These are phyloP conservation scores for Colletotrichum kahawae DNA, from an alignment of 2,329 filamentous ascomycete genomes.

Conservation along the genomic window DNA sequence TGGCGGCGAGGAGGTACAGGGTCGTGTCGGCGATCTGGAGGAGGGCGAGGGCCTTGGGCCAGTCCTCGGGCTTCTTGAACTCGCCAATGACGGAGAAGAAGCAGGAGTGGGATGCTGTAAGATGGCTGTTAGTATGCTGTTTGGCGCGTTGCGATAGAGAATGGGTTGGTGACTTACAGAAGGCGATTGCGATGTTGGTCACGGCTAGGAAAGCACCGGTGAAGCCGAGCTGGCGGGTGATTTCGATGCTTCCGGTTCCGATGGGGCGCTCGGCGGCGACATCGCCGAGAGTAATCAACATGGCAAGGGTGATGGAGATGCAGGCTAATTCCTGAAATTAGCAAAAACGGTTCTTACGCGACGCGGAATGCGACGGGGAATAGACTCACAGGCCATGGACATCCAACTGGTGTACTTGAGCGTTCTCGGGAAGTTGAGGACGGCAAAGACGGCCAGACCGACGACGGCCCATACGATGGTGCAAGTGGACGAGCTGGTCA, in stretches of 20 bases:
- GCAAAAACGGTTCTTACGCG: neutral
- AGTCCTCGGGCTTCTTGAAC: conserved; percentile 64
- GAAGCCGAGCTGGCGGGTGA: conserved; percentile 46
- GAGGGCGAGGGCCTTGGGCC: conserved; percentile 51
- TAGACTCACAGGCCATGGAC: conserved; percentile 56
- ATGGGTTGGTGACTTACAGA: conserved; percentile 40
- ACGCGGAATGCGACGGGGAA: neutral
- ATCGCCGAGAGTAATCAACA: conserved; percentile 67
- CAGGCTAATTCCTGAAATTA: conserved; percentile 44
- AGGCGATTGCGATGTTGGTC: conserved; percentile 71
- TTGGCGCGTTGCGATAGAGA: neutral
- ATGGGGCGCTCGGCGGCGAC: conserved; percentile 54
- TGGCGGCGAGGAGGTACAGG: conserved; percentile 68
- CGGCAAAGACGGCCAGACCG: conserved; percentile 61
- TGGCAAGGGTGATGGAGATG: conserved; percentile 64
- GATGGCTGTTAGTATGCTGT: neutral
- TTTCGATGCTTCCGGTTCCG: conserved; percentile 35
- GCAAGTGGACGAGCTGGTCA: conserved; percentile 65
- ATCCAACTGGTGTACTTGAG: conserved; percentile 67
- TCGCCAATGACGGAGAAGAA: conserved; percentile 73
- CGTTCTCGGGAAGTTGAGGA: conserved; percentile 66
- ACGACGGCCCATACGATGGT: conserved; percentile 69
- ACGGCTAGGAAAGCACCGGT: conserved; percentile 61
- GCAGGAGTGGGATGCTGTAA: conserved; percentile 61
- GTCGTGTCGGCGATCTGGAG: conserved; percentile 63